These are phyloP conservation scores for Kuraishia ogatae DNA, from an alignment of 805 yeast genomes.

Conservation along the genomic window DNA sequence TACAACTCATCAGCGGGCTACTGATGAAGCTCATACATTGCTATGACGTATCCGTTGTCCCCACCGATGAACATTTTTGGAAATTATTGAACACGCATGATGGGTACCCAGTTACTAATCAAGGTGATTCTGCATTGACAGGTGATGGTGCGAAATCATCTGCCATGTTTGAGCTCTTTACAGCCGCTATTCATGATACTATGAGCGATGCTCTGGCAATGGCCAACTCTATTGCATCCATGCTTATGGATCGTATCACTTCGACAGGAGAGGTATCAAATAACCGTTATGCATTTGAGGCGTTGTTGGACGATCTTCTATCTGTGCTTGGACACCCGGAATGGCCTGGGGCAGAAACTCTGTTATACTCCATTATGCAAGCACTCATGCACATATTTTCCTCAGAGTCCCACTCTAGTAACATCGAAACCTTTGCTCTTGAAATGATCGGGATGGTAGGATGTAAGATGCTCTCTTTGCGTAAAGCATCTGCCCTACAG, in stretches of 20 bases:
- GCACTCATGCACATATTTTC: constrained; percentile 30
- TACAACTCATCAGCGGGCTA: constrained; percentile 41
- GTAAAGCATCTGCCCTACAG: constrained; percentile 6
- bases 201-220: background rate
- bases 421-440: constrained; percentile 41
- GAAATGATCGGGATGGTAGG: constrained; percentile 61
- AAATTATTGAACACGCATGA: background rate
- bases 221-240: constrained; percentile 21
- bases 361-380: constrained; percentile 37
- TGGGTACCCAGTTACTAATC: background rate
- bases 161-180: background rate
- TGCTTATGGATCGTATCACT: constrained; percentile 20
- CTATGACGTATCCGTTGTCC: constrained; percentile 7
- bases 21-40: constrained; percentile 31
- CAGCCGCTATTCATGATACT: background rate
- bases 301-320: constrained; percentile 48
- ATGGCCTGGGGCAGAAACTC: constrained; percentile 50
- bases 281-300: constrained; percentile 34
- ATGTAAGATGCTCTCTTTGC: constrained; percentile 32
- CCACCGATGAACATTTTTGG: constrained; percentile 18
- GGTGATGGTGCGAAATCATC: background rate
- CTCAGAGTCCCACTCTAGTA: constrained; percentile 28
- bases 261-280: constrained; percentile 19
- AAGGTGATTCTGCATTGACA: background rate
- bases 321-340: constrained; percentile 42